Evolutionary conservation across 2,329 filamentous ascomycete species (phyloP).

Genomic region (Neofusicoccum sp.): DNA sequence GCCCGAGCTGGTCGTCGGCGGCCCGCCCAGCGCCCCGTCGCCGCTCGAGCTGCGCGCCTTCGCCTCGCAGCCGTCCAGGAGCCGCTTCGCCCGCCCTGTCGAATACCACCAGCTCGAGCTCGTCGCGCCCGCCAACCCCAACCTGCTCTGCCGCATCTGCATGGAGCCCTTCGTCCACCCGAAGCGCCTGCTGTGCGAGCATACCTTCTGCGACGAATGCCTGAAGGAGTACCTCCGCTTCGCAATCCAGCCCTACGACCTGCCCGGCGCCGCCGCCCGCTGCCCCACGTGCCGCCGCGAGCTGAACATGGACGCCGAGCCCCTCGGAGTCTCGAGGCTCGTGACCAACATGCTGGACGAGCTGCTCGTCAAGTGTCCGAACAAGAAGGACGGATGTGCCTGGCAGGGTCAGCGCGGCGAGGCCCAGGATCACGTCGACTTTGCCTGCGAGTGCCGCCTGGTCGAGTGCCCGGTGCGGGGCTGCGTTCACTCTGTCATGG

Average conservation of each 20-base stretch:
- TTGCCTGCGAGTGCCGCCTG: constrained; percentile 57
- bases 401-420: constrained; percentile 55
- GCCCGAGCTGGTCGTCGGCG: constrained; percentile 32
- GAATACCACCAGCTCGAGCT: constrained; percentile 61
- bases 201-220: constrained; percentile 62
- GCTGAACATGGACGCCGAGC: constrained; percentile 26
- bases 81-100: constrained; percentile 38
- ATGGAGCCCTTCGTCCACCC: constrained; percentile 61
- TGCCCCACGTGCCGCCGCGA: constrained; percentile 58
- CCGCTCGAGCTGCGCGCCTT: constrained; percentile 38
- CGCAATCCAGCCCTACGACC: neutral
- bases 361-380: constrained; percentile 59
- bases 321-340: constrained; percentile 50
- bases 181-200: constrained; percentile 59
- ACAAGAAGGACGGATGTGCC: constrained; percentile 53
- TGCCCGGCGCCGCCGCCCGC: constrained; percentile 29
- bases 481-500: constrained; percentile 53
- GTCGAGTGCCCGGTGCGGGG: constrained; percentile 52
- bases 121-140: constrained; percentile 55
- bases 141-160: constrained; percentile 64
- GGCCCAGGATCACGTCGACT: constrained; percentile 58
- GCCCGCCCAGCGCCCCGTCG: constrained; percentile 38
- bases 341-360: constrained; percentile 62
- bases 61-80: constrained; percentile 37
- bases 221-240: constrained; percentile 41